phyloP scores from a whole-genome alignment of 768 basidiomycete species.

The Suillus americanus region DNA sequence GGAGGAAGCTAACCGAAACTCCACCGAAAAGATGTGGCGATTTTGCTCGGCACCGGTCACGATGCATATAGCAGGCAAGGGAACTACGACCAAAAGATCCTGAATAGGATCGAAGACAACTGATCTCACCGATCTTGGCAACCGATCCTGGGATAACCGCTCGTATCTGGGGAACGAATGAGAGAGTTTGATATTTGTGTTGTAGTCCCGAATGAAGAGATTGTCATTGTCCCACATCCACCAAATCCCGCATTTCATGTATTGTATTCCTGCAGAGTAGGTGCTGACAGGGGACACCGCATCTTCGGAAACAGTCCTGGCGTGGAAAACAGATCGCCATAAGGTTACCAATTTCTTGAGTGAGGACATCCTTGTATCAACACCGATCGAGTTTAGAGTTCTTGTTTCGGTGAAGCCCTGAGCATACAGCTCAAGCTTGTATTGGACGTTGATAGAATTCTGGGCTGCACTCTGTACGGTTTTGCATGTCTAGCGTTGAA shows the following conservation, averaged over 20 bases:
- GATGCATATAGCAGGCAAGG: not conserved
- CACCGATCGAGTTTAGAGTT: not conserved
- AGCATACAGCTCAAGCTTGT: not conserved
- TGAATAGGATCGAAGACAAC: not conserved
- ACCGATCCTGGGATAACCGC: not conserved
- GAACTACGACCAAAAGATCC: not conserved
- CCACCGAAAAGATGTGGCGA: not conserved
- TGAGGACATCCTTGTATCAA: not conserved
- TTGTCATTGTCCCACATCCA: not conserved
- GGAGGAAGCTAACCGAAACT: not conserved
- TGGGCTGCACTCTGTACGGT: not conserved
- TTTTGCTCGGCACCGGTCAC: not conserved
- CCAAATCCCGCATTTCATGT: not conserved
- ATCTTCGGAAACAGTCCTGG: not conserved
- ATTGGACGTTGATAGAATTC: not conserved
- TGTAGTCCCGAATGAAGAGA: not conserved
- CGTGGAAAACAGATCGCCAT: not conserved
- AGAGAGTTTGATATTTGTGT: not conserved
- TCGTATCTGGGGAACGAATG: not conserved
- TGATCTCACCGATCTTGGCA: too few species aligned
- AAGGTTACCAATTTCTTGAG: not conserved
- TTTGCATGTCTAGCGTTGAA: not conserved
- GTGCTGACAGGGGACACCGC: not conserved
- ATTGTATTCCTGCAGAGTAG: not conserved
- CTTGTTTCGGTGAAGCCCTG: not conserved